Base-by-base conservation (phyloP, 306 rosid genomes). In the Lotus japonicus region DNA sequence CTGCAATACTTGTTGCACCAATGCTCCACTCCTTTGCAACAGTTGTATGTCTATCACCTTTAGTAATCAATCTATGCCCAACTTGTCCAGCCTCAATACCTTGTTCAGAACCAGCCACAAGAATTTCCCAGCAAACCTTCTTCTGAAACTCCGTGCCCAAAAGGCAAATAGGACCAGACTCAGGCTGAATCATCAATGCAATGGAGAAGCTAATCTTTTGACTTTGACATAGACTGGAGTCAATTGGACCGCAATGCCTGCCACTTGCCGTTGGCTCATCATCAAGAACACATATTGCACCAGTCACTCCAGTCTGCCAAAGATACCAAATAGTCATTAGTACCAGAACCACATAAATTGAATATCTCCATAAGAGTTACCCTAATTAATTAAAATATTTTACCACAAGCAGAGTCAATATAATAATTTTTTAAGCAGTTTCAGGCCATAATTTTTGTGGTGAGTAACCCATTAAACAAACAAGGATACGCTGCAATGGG, bases 81-180 rank as follows among this genome's bases (percentile, higher is more conserved):
- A 95, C 99, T 82, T 90, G 99, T 66, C 99, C 99, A 58, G 99
- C 99, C 80, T 95, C 99, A 70, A 90, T 88, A 55, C 97, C 99
- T 83, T 95, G 99, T 79, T 95, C 99, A 59, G 96, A 85, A 81
- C 99, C 99, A 64, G 97, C 97, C 36, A 95, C 99, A 54, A 95
- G 83, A 81, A 95, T 75, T 88, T 95, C 99, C 99, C 99, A 95
- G 80, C 99, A 95, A 56, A 88, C 68, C 65, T 81, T 85, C 83
- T 90, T 86, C 84, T 85, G 89, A 84, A 84, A 95, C 83, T 95
- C 99, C 0, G 97, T 90, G 63, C 99, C 99, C 72, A 90, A 78
- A 5, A 95, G 89, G 79, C 99, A 95, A 80, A 95, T 92, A 17
- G 99, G 99, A 54, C 99, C 97, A 35, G 99, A 95, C 74, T 90